phyloP scores from a whole-genome alignment of 176 grass and related monocot species.

The Carex parvula region DNA sequence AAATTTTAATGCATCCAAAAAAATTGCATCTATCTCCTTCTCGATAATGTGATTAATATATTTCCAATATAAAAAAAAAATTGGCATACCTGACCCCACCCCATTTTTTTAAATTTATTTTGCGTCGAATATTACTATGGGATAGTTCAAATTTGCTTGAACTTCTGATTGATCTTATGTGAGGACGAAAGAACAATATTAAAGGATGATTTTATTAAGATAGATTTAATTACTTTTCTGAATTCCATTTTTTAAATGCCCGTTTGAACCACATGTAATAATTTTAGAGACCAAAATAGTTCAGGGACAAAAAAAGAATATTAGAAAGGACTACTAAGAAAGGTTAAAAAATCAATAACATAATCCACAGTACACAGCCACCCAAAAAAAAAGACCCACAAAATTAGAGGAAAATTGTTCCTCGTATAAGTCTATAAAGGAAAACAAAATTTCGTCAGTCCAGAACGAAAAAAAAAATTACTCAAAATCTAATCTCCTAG shows the following conservation, averaged over 20 bases:
- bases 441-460: slow-evolving; percentile 28
- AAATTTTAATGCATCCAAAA: too few relatives aligned
- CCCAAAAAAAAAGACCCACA: too few relatives aligned
- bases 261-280: background rate
- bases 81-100: too few relatives aligned
- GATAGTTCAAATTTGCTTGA: too few relatives aligned
- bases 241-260: background rate
- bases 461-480: background rate
- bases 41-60: too few relatives aligned
- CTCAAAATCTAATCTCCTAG: slow-evolving; percentile 28
- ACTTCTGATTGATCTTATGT: too few relatives aligned
- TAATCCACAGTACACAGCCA: slow-evolving; percentile 9
- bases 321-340: slow-evolving; percentile 4
- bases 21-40: too few relatives aligned
- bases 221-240: background rate
- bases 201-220: too few relatives aligned
- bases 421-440: slow-evolving; percentile 27
- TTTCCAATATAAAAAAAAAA: too few relatives aligned
- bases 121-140: too few relatives aligned
- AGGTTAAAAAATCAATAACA: slow-evolving; percentile 13
- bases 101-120: too few relatives aligned
- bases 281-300: background rate
- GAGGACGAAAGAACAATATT: too few relatives aligned
- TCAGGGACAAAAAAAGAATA: background rate
- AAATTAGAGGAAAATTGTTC: slow-evolving; percentile 34